Evolutionary conservation across 768 basidiomycete genomes (phyloP).

Genomic region (Suillus luteus): DNA sequence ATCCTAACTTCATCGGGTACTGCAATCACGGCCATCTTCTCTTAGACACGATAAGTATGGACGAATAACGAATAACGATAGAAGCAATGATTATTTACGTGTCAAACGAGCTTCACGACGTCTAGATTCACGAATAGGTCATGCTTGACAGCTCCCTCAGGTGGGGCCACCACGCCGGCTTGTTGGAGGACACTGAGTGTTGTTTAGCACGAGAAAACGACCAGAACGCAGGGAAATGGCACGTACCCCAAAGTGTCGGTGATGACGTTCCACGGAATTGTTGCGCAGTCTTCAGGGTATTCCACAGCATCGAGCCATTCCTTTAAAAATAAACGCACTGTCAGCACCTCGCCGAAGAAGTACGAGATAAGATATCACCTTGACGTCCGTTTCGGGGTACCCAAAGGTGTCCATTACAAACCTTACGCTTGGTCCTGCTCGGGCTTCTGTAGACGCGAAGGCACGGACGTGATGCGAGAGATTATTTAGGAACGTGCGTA

Average conservation of each 20-base stretch:
- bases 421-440: slow-evolving; percentile 60
- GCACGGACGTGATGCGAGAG: slow-evolving; percentile 65
- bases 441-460: slow-evolving; percentile 64
- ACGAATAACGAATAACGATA: background rate
- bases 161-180: slow-evolving; percentile 66
- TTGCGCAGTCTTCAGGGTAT: slow-evolving; percentile 68
- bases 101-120: slow-evolving; percentile 52
- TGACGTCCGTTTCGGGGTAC: slow-evolving; percentile 80
- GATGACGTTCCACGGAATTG: slow-evolving; percentile 67
- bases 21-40: background rate
- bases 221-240: background rate
- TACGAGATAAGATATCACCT: slow-evolving; percentile 41
- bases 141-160: slow-evolving; percentile 57
- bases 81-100: background rate
- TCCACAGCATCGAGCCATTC: slow-evolving; percentile 82
- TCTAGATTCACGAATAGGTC: slow-evolving; percentile 56
- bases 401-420: slow-evolving; percentile 82
- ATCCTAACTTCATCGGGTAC: background rate
- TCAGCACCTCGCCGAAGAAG: background rate
- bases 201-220: slow-evolving; percentile 11
- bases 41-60: background rate
- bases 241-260: slow-evolving; percentile 69
- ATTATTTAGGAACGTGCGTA: slow-evolving; percentile 60
- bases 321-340: slow-evolving; percentile 37
- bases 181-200: slow-evolving; percentile 63